Percentiles rank a stretch among this genome's conserved stretches.
Evolutionary conservation across 345 rosid genomes (phyloP).

Genomic region (Triadica sebifera): DNA sequence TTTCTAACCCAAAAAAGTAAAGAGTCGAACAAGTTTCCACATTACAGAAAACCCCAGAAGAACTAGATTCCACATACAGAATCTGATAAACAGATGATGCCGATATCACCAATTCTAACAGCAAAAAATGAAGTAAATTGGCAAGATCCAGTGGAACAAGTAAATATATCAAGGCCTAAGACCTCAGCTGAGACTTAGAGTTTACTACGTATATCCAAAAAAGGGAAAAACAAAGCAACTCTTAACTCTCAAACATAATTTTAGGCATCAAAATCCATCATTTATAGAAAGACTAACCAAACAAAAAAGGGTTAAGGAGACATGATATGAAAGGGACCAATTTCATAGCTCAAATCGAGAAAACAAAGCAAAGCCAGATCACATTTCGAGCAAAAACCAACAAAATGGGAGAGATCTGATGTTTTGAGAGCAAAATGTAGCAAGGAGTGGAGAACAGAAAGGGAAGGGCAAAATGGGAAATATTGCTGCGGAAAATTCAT

Average conservation of each 20-base stretch:
- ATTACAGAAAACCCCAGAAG: neutral
- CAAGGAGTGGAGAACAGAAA: neutral
- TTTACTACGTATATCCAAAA: neutral
- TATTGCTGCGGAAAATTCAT: neutral
- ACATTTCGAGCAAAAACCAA: slow-evolving; percentile 22
- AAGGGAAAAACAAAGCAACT: too few relatives aligned
- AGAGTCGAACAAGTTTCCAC: neutral
- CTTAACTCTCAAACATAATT: neutral
- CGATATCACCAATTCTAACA: slow-evolving; percentile 3
- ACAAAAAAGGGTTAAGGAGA: neutral
- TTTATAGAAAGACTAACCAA: neutral
- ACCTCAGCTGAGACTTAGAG: slow-evolving; percentile 2
- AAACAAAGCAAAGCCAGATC: slow-evolving; percentile 26
- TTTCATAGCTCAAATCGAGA: slow-evolving; percentile 25
- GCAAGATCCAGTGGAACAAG: slow-evolving; percentile 21
- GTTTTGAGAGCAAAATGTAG: slow-evolving; percentile 9
- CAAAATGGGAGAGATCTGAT: slow-evolving; percentile 40
- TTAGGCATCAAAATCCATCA: neutral
- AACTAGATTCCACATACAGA: neutral
- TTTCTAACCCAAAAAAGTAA: neutral
- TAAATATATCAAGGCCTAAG: neutral
- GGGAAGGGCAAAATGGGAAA: slow-evolving; percentile 10
- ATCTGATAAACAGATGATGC: slow-evolving; percentile 10
- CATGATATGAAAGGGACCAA: slow-evolving; percentile 8
- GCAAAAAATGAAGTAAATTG: neutral